Evolutionary conservation across 495 filamentous ascomycete species (phyloP).

Genomic region (Podospora anserina): DNA sequence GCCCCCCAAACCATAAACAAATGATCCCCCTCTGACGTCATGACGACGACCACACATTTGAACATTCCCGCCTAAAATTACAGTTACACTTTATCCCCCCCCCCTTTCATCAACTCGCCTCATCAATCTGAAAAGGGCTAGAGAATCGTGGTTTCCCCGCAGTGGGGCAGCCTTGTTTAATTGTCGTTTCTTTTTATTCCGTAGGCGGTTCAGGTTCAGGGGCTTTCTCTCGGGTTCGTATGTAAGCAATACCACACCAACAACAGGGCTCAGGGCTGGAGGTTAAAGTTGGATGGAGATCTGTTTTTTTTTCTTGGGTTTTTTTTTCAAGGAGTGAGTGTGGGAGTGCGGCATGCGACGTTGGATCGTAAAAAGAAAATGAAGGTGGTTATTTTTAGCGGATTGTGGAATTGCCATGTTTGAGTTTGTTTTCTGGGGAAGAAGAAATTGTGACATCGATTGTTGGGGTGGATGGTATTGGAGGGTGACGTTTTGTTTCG

Average conservation of each 20-base stretch:
- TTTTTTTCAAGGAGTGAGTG: background rate
- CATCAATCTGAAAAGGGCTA: background rate
- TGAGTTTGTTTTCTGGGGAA: background rate
- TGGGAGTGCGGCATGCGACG: background rate
- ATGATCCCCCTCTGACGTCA: conserved; percentile 17
- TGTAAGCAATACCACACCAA: no score
- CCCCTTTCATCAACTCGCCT: background rate
- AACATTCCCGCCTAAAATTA: background rate
- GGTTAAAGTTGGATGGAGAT: no score
- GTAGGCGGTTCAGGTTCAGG: background rate
- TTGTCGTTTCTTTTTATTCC: background rate
- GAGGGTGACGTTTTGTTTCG: background rate
- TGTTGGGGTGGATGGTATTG: background rate
- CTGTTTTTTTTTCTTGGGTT: background rate
- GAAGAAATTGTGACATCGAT: background rate
- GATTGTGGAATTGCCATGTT: background rate
- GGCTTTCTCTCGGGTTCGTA: background rate
- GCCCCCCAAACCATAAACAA: background rate
- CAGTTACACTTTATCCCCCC: background rate
- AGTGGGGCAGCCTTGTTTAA: background rate
- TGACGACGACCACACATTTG: background rate
- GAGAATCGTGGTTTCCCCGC: conserved; percentile 1
- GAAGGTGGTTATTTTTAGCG: background rate
- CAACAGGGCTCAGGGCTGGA: no score
- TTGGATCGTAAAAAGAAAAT: background rate